These are phyloP conservation scores for Scutellaria minor DNA, from an alignment of 257 asterid genomes.

Conservation along the genomic window DNA sequence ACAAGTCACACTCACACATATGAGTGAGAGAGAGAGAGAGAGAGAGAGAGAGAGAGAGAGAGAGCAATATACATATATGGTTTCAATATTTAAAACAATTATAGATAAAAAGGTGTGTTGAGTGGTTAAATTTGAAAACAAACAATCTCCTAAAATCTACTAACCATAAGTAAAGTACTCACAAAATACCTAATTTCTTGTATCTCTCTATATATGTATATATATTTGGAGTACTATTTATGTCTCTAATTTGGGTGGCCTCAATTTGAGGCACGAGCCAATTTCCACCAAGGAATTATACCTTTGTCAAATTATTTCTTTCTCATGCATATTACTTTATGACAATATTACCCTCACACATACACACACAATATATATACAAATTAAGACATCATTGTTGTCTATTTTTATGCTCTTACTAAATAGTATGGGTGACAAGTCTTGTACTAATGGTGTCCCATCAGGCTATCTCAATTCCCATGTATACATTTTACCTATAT, in stretches of 20 bases:
- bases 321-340: too few relatives aligned
- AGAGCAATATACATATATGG: neutral
- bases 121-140: slow-evolving; percentile 13
- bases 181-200: neutral
- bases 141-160: slow-evolving; percentile 1
- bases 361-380: too few relatives aligned
- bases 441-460: too few relatives aligned
- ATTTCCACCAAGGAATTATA: slow-evolving; percentile 9
- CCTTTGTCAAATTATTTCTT: neutral
- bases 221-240: neutral
- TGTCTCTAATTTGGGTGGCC: slow-evolving; percentile 14
- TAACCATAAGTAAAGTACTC: neutral
- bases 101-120: neutral
- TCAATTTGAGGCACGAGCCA: neutral
- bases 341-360: too few relatives aligned
- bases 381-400: too few relatives aligned
- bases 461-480: too few relatives aligned
- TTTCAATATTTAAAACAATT: too few relatives aligned
- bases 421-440: too few relatives aligned
- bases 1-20: neutral
- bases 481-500: too few relatives aligned
- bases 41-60: too few relatives aligned
- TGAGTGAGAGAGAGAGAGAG: too few relatives aligned
- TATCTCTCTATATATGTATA: neutral
- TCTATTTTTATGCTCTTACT: too few relatives aligned